phyloP scores from a whole-genome alignment of 306 rosid species.

The Cucurbita pepo region DNA sequence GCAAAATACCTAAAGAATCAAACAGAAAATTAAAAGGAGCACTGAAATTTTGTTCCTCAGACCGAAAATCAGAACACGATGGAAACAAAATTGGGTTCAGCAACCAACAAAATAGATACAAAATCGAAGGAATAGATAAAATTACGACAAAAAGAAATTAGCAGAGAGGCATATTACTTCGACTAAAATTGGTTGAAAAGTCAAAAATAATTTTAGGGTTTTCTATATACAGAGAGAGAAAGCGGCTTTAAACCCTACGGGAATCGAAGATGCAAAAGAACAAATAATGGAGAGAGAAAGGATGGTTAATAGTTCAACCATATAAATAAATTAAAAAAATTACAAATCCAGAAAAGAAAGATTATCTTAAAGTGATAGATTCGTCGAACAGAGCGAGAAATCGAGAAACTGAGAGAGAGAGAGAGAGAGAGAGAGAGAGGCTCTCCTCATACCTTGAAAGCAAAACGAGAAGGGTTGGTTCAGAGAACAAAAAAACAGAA shows the following conservation, averaged over 20 bases:
- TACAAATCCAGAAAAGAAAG: slow-evolving; percentile 15
- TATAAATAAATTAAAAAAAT: slow-evolving; percentile 9
- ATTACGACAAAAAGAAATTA: neutral
- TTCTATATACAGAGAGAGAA: slow-evolving; percentile 26
- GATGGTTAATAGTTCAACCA: slow-evolving; percentile 12
- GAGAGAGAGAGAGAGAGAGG: slow-evolving; percentile 9
- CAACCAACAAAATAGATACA: slow-evolving; percentile 2
- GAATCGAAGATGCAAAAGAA: slow-evolving; percentile 53
- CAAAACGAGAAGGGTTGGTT: slow-evolving; percentile 25
- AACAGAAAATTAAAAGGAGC: neutral
- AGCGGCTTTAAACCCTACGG: slow-evolving; percentile 49
- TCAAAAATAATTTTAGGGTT: slow-evolving; percentile 7
- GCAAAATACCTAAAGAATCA: slow-evolving; percentile 11
- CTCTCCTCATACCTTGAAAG: slow-evolving; percentile 50
- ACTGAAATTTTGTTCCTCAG: slow-evolving; percentile 7
- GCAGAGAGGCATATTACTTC: slow-evolving; percentile 7
- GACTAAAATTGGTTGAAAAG: slow-evolving; percentile 17
- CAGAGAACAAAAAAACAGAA: slow-evolving; percentile 17
- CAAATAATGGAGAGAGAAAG: neutral
- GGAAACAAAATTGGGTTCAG: slow-evolving; percentile 11
- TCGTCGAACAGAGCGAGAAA: slow-evolving; percentile 22
- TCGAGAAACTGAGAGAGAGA: neutral
- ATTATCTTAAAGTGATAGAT: slow-evolving; percentile 30
- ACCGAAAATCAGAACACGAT: slow-evolving; percentile 15
- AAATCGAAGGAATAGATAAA: neutral